phyloP scores from a whole-genome alignment of 169 alveolate species.

The Cryptosporidium sp. region DNA sequence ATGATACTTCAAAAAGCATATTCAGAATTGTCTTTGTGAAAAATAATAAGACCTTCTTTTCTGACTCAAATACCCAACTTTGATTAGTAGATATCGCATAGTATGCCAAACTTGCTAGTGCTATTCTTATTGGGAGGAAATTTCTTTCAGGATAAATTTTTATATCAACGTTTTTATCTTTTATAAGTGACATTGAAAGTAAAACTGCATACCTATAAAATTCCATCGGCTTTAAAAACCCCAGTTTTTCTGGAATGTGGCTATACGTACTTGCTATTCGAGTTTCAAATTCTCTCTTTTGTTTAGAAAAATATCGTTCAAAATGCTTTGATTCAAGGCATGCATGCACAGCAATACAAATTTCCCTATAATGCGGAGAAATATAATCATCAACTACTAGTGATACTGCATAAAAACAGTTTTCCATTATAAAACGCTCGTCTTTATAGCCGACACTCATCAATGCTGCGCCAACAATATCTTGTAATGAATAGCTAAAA shows the following conservation, averaged over 20 bases:
- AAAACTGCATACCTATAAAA: constrained; percentile 21
- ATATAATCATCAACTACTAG: constrained; percentile 32
- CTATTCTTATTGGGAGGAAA: constrained; percentile 25
- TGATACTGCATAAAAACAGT: constrained; percentile 53
- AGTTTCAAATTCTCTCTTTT: background rate
- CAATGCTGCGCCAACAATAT: constrained; percentile 57
- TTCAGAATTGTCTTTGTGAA: constrained; percentile 1
- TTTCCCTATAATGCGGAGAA: constrained; percentile 41
- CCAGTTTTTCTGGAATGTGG: background rate
- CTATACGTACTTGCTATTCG: constrained; percentile 1
- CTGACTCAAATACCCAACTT: constrained; percentile 13
- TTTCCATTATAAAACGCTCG: constrained; percentile 33
- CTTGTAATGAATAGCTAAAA: constrained; percentile 58
- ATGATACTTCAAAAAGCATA: constrained; percentile 4
- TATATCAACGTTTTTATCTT: background rate
- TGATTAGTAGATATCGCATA: constrained; percentile 1
- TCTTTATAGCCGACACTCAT: constrained; percentile 45
- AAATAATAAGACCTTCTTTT: background rate
- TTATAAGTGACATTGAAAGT: constrained; percentile 31
- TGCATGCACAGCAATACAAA: background rate
- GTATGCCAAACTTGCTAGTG: constrained; percentile 28
- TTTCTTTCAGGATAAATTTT: constrained; percentile 30
- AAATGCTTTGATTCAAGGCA: constrained; percentile 30
- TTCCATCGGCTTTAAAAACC: background rate
- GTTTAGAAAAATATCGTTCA: constrained; percentile 2